phyloP scores from a whole-genome alignment of 228 moss, liverwort and hornwort genomes.

The Sphagnum magellanicum region DNA sequence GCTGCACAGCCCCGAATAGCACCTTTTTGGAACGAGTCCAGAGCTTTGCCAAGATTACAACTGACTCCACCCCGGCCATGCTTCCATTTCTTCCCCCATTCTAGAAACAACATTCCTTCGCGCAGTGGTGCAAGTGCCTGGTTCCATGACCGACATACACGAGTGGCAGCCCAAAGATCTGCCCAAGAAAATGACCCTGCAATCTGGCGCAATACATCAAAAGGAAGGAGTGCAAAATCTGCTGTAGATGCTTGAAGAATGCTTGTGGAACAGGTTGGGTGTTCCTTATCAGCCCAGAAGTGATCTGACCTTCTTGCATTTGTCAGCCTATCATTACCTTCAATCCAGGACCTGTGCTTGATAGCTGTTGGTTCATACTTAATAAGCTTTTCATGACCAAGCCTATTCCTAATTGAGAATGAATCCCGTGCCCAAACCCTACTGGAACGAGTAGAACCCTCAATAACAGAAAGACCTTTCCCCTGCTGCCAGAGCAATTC shows the following conservation, averaged over 20 bases:
- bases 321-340: slow-evolving; percentile 20
- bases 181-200: slow-evolving; percentile 76
- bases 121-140: slow-evolving; percentile 69
- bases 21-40: slow-evolving; percentile 64
- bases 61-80: slow-evolving; percentile 61
- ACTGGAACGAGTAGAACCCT: slow-evolving; percentile 24
- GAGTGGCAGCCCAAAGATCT: slow-evolving; percentile 63
- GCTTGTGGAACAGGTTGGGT: slow-evolving; percentile 5
- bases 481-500: slow-evolving; percentile 8
- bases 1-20: slow-evolving; percentile 69
- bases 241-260: slow-evolving; percentile 6
- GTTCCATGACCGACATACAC: slow-evolving; percentile 65
- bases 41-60: slow-evolving; percentile 62
- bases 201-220: slow-evolving; percentile 63
- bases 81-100: slow-evolving; percentile 75
- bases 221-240: slow-evolving; percentile 49
- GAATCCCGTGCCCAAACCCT: slow-evolving; percentile 23
- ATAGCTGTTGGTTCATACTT: slow-evolving; percentile 25
- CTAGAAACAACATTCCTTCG: slow-evolving; percentile 68
- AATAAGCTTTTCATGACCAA: slow-evolving; percentile 13
- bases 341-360: slow-evolving; percentile 36
- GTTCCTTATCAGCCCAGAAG: slow-evolving; percentile 15
- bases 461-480: slow-evolving; percentile 16
- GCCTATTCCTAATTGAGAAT: slow-evolving; percentile 14
- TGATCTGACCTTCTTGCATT: slow-evolving; percentile 13